Conservation (phyloP, 1,139 yeast species). For the Martiniozyma asiatica region DNA sequence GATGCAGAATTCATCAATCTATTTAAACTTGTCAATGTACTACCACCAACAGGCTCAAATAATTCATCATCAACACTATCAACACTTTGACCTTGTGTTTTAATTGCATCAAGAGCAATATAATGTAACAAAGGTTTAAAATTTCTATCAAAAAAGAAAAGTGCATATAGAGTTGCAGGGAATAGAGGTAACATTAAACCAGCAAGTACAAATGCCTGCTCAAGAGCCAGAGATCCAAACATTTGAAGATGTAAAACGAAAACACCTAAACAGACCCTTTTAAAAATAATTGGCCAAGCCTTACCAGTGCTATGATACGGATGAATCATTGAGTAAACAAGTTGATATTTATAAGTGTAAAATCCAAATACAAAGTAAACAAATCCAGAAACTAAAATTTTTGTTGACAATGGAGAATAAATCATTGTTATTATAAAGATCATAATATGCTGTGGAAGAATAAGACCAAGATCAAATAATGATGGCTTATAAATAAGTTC, state of each 20-base stretch:
- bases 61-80: slow-evolving; percentile 13
- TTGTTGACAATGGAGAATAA: slow-evolving; percentile 54
- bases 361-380: slow-evolving; percentile 52
- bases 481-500: slow-evolving; percentile 47
- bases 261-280: slow-evolving; percentile 46
- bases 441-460: slow-evolving; percentile 53
- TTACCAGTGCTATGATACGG: slow-evolving; percentile 64
- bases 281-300: slow-evolving; percentile 56
- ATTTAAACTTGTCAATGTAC: slow-evolving; percentile 2
- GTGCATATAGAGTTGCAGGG: slow-evolving; percentile 34
- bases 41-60: background rate
- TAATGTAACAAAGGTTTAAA: slow-evolving; percentile 48
- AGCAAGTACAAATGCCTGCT: slow-evolving; percentile 44
- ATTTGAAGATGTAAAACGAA: slow-evolving; percentile 51
- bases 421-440: slow-evolving; percentile 49
- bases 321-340: slow-evolving; percentile 55
- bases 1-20: slow-evolving; percentile 4
- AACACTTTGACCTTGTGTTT: slow-evolving; percentile 23
- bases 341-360: slow-evolving; percentile 54
- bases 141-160: slow-evolving; percentile 47
- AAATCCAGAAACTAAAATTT: slow-evolving; percentile 52
- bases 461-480: slow-evolving; percentile 51
- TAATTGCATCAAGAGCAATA: slow-evolving; percentile 53
- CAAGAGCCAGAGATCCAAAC: slow-evolving; percentile 60
- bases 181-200: slow-evolving; percentile 41